Base-by-base conservation (phyloP, 176 grass and related monocot species). In the Oropetium thomaeum region DNA sequence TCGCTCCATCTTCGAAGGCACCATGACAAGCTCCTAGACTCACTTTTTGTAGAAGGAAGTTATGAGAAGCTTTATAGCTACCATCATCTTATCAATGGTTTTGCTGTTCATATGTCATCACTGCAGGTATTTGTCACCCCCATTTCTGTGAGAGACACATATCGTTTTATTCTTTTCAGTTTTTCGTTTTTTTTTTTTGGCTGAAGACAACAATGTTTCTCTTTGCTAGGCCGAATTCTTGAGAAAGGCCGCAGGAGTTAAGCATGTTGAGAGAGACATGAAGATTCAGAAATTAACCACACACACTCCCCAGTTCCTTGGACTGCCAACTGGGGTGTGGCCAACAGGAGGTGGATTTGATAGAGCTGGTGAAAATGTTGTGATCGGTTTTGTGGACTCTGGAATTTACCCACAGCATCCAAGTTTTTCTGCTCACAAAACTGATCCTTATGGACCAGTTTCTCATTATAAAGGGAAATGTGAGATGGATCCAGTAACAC, bases 381-480 rank as follows among this genome's bases (percentile, higher is more conserved):
- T 99, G 40, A 99, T 99, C 22, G 96, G 96, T 23, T 90, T 99
- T 79, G 92, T 99, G 79, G 96, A 99, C 67, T 99, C 96, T 80
- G 96, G 96, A 77, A 99, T 99, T 84, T 85, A 99, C 53, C 89
- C 91, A 20, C 61, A 86, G 42, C 96, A 99, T 55, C 92, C 96
- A 12, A 99, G 96, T 57, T 99, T 99, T 32, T 75, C 92, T 71
- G 70, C 82, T 35, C 78, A 88, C 82, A 90, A 86, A 63, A 68
- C 76, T 73, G 92, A 99, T 69, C 92, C 96, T 57, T 99, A 87
- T 78, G 87, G 73, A 13, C 89, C 92, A 70, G 66, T 90, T 74
- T 84, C 79, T 66, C 84, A 8, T 69, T 99, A 88, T 69, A 99
- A 83, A 71, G 96, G 96, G 54, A 99, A 99, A 77, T 99, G 96